Conservation (phyloP, 768 basidiomycete species). For the Tephrocybe sp. region DNA sequence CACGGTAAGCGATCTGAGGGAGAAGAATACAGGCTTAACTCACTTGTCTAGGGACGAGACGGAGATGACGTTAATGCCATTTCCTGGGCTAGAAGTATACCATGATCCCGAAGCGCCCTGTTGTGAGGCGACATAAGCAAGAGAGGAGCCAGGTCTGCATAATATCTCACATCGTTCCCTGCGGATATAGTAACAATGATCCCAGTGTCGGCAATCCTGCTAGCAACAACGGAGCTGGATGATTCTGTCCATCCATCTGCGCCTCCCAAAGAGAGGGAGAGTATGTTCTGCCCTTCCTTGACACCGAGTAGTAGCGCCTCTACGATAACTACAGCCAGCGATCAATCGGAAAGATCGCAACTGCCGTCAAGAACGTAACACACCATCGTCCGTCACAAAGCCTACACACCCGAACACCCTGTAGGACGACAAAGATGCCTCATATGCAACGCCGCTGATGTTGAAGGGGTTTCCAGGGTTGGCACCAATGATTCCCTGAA, state of each 20-base stretch:
- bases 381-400: constrained; percentile 51
- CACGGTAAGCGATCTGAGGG: not conserved
- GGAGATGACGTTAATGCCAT: constrained; percentile 57
- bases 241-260: constrained; percentile 64
- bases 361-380: constrained; percentile 11
- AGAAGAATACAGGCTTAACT: constrained; percentile 4
- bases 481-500: constrained; percentile 60
- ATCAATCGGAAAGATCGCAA: too few species aligned
- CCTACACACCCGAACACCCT: constrained; percentile 64
- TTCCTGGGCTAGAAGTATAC: constrained; percentile 55
- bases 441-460: constrained; percentile 70
- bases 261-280: constrained; percentile 68
- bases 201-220: constrained; percentile 54
- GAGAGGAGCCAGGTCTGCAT: not conserved
- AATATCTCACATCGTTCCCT: constrained; percentile 43
- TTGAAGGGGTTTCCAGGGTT: constrained; percentile 60
- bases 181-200: constrained; percentile 65
- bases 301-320: constrained; percentile 52
- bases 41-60: constrained; percentile 57
- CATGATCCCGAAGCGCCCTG: constrained; percentile 59
- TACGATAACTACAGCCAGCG: constrained; percentile 35
- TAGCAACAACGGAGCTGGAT: constrained; percentile 53
- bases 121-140: not conserved
- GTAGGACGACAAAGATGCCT: constrained; percentile 53
- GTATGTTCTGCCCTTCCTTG: constrained; percentile 56